Evolutionary conservation across 768 basidiomycete genomes (phyloP).

Genomic region (Lactarius pseudohatsudake): DNA sequence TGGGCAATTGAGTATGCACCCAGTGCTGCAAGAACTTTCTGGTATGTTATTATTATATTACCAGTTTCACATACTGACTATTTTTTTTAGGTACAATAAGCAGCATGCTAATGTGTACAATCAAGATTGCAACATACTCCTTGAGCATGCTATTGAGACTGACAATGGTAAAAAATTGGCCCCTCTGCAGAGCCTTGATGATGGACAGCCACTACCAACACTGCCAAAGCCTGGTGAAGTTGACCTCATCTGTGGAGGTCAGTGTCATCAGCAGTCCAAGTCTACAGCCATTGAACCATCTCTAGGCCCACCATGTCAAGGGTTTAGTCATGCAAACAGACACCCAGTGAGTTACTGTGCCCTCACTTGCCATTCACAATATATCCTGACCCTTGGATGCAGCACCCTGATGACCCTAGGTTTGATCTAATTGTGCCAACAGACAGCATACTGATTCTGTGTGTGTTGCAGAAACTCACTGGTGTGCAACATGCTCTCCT

Average conservation of each 20-base stretch:
- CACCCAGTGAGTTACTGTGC: conserved; percentile 44
- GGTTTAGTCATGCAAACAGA: conserved; percentile 66
- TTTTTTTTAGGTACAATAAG: conserved; percentile 55
- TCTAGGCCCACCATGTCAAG: conserved; percentile 74
- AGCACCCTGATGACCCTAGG: conserved; percentile 65
- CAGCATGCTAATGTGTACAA: conserved; percentile 60
- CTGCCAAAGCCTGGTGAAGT: conserved; percentile 62
- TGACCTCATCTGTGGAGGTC: conserved; percentile 75
- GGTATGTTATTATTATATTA: conserved; percentile 40
- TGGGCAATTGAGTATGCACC: conserved; percentile 70
- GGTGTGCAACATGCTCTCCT: conserved; percentile 68
- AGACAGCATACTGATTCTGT: not conserved
- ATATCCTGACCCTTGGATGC: conserved; percentile 6
- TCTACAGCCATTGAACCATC: not conserved
- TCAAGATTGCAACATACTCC: conserved; percentile 58
- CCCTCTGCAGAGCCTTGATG: conserved; percentile 42
- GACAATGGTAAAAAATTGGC: conserved; percentile 42
- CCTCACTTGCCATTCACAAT: not conserved
- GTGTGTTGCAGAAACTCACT: conserved; percentile 52
- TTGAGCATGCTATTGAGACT: conserved; percentile 56
- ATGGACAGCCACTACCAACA: conserved; percentile 38
- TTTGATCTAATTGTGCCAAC: conserved; percentile 29
- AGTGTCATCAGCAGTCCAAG: conserved; percentile 24
- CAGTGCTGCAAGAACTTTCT: conserved; percentile 62
- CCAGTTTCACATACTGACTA: conserved; percentile 7